Conservation (phyloP, 352 stramenopile species). For the Thalassiosira exigua region DNA sequence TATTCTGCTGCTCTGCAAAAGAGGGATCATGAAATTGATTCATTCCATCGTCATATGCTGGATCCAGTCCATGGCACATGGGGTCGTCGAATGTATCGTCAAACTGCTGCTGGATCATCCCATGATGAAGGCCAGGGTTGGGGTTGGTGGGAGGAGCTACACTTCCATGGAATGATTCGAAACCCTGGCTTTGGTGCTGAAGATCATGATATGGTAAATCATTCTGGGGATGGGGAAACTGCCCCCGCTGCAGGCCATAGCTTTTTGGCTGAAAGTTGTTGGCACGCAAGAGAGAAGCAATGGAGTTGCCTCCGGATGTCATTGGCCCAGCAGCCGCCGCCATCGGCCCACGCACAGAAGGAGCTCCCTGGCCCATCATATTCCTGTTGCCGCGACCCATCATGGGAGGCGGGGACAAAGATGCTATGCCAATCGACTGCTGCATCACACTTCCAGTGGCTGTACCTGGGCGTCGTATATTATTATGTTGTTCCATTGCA, state of each 20-base stretch:
- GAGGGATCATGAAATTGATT: constrained; percentile 7
- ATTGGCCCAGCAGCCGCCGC: constrained; percentile 6
- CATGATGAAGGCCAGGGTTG: constrained; percentile 13
- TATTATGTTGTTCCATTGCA: constrained; percentile 3
- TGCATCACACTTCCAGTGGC: constrained; percentile 18
- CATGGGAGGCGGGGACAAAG: constrained; percentile 9
- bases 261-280: constrained; percentile 5
- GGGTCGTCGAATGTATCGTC: constrained; percentile 22
- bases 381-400: constrained; percentile 20
- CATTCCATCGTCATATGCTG: constrained; percentile 9
- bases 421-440: constrained; percentile 14
- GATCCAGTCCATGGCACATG: constrained; percentile 33
- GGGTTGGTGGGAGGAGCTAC: neutral
- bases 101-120: constrained; percentile 4
- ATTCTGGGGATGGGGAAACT: neutral
- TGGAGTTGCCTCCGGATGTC: constrained; percentile 25
- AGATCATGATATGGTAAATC: constrained; percentile 3
- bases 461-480: constrained; percentile 5
- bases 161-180: constrained; percentile 10
- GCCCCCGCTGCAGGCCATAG: neutral
- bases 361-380: constrained; percentile 10
- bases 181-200: neutral
- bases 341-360: constrained; percentile 16
- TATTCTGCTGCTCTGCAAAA: neutral
- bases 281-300: constrained; percentile 23